Conservation (phyloP, 768 basidiomycete genomes). For the Russula virescens region DNA sequence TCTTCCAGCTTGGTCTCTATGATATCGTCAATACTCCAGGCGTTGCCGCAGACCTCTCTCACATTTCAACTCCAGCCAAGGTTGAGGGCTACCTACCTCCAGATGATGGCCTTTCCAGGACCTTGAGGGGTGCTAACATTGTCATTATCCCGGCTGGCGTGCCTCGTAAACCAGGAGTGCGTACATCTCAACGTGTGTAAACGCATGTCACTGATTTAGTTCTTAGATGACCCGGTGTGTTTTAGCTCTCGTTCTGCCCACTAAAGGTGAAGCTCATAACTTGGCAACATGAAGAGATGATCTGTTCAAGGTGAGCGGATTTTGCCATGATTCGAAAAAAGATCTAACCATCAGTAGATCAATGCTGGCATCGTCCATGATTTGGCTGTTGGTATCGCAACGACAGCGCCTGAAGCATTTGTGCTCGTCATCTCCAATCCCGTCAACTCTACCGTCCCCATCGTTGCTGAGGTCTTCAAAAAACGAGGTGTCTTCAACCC, state of each 20-base stretch:
- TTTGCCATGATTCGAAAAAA: not conserved
- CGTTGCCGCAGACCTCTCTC: conserved; percentile 91
- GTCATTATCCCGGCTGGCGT: conserved; percentile 97
- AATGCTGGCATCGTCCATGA: conserved; percentile 96
- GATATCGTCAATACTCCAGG: conserved; percentile 99
- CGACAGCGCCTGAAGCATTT: conserved; percentile 78
- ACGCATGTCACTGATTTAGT: not conserved
- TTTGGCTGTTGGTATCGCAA: conserved; percentile 86
- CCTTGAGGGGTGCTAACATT: conserved; percentile 78
- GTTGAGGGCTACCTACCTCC: conserved; percentile 76
- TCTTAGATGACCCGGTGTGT: conserved; percentile 47
- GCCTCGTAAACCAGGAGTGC: conserved; percentile 88
- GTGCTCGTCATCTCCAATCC: conserved; percentile 98
- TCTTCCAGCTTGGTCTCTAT: conserved; percentile 67
- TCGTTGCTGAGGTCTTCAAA: conserved; percentile 94
- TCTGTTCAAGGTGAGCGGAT: conserved; percentile 73
- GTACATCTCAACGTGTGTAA: conserved; percentile 30
- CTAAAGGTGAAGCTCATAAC: conserved; percentile 8
- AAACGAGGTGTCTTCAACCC: conserved; percentile 87
- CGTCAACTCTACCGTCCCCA: conserved; percentile 98
- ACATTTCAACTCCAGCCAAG: conserved; percentile 85
- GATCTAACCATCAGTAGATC: conserved; percentile 49
- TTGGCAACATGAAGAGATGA: conserved; percentile 61
- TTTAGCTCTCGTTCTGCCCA: not conserved
- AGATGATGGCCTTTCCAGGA: conserved; percentile 77